A percentile compares a stretch with the other conserved stretches of the same genome.
These are phyloP conservation scores for Talaromyces sp. DNA, from an alignment of 2,329 filamentous ascomycete genomes.

Conservation along the genomic window DNA sequence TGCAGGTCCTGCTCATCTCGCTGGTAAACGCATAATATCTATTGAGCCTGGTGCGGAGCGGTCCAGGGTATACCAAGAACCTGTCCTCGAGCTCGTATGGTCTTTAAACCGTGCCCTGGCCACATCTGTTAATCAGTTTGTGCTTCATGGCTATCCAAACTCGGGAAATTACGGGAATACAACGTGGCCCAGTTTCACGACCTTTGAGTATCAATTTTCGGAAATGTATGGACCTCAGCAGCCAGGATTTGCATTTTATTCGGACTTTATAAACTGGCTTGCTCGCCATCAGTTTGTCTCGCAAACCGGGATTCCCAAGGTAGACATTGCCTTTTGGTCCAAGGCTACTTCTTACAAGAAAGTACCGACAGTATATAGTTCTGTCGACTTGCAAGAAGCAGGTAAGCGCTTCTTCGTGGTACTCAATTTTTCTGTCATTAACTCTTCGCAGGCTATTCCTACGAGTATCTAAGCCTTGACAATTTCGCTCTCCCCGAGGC, in stretches of 20 bases:
- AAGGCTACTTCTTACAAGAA: constrained; percentile 14
- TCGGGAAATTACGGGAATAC: constrained; percentile 39
- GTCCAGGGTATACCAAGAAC: constrained; percentile 16
- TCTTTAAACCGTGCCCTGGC: constrained; percentile 34
- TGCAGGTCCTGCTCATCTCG: constrained; percentile 33
- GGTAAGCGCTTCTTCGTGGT: constrained; percentile 9
- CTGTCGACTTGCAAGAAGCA: constrained; percentile 17
- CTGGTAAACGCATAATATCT: constrained; percentile 34
- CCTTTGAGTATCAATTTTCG: constrained; percentile 38
- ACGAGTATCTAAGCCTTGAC: constrained; percentile 41
- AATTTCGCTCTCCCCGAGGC: constrained; percentile 39
- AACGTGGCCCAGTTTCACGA: constrained; percentile 45
- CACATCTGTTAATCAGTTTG: constrained; percentile 38
- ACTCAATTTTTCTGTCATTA: not conserved
- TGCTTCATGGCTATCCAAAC: constrained; percentile 42
- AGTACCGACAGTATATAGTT: constrained; percentile 11
- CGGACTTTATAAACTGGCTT: constrained; percentile 32
- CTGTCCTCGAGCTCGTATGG: constrained; percentile 24
- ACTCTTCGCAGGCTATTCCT: constrained; percentile 30
- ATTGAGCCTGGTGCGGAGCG: constrained; percentile 31
- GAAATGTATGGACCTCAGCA: constrained; percentile 36
- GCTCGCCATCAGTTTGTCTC: constrained; percentile 33
- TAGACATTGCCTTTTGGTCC: constrained; percentile 39
- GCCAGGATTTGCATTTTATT: constrained; percentile 38
- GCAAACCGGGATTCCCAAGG: constrained; percentile 34